Evolutionary conservation across 257 asterid species (phyloP).

Genomic region (Ajuga chamaepitys): DNA sequence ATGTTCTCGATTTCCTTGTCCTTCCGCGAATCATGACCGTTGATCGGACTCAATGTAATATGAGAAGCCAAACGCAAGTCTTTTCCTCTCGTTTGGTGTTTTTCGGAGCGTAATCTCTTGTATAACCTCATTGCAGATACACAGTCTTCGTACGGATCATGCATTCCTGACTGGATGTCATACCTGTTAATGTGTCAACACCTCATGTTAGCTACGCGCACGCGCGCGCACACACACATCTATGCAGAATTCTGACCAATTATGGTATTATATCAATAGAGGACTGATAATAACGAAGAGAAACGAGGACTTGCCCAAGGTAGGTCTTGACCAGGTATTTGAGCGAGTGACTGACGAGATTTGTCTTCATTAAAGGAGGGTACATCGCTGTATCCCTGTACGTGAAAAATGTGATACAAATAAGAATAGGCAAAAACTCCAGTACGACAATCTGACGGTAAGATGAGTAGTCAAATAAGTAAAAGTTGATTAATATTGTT

Average conservation of each 20-base stretch:
- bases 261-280: background rate
- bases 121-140: slow-evolving; percentile 47
- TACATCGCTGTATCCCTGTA: slow-evolving; percentile 52
- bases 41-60: background rate
- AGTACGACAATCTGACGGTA: too few species aligned
- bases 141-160: slow-evolving; percentile 45
- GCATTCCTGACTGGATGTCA: slow-evolving; percentile 38
- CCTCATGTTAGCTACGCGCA: background rate
- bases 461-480: too few species aligned
- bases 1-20: slow-evolving; percentile 23
- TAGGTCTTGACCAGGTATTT: slow-evolving; percentile 44
- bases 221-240: background rate
- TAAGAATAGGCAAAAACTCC: too few species aligned
- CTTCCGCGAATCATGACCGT: slow-evolving; percentile 16
- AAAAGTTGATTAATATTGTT: too few species aligned
- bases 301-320: slow-evolving; percentile 41
- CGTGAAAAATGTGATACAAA: background rate
- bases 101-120: slow-evolving; percentile 35
- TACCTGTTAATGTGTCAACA: slow-evolving; percentile 26
- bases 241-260: background rate
- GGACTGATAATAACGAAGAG: background rate
- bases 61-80: slow-evolving; percentile 8
- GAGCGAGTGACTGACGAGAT: slow-evolving; percentile 51
- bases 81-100: slow-evolving; percentile 24
- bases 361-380: slow-evolving; percentile 55